phyloP scores from a whole-genome alignment of 2,329 filamentous ascomycete species.

The Neonectria punicea region DNA sequence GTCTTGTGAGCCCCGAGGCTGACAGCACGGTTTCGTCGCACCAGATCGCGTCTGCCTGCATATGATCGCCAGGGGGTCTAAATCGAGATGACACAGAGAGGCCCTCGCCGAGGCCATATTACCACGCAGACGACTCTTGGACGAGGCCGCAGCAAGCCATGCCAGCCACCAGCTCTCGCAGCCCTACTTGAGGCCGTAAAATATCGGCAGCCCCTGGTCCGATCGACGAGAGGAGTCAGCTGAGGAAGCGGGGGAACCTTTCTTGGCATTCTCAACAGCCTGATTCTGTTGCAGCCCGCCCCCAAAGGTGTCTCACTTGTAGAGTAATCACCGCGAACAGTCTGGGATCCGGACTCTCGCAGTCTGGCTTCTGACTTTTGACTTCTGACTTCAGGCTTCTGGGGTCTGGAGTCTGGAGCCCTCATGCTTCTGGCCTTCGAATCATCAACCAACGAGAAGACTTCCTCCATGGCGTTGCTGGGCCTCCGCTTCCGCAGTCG shows the following conservation, averaged over 20 bases:
- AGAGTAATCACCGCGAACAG: not conserved
- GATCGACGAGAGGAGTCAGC: not conserved
- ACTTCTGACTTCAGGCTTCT: not conserved
- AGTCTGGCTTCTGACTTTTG: too few species aligned
- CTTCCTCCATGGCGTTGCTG: not conserved
- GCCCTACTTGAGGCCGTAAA: slow-evolving; percentile 9
- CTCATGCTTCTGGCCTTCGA: not conserved
- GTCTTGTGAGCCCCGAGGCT: slow-evolving; percentile 25
- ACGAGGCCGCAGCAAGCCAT: slow-evolving; percentile 15
- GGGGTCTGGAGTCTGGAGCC: not conserved
- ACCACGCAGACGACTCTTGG: slow-evolving; percentile 7
- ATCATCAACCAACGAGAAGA: not conserved
- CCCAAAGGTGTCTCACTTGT: slow-evolving; percentile 10
- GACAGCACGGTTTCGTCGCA: slow-evolving; percentile 27
- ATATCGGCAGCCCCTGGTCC: not conserved
- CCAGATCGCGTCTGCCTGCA: slow-evolving; percentile 41
- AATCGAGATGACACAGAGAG: slow-evolving; percentile 35
- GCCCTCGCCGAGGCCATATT: not conserved
- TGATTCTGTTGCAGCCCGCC: not conserved
- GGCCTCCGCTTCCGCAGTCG: too few species aligned
- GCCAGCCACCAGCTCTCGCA: not conserved
- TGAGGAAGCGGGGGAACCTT: not conserved
- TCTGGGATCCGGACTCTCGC: not conserved
- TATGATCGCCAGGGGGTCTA: slow-evolving; percentile 35
- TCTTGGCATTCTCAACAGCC: slow-evolving; percentile 8